phyloP scores from a whole-genome alignment of 805 yeast genomes.

The Suhomyces sp. region DNA sequence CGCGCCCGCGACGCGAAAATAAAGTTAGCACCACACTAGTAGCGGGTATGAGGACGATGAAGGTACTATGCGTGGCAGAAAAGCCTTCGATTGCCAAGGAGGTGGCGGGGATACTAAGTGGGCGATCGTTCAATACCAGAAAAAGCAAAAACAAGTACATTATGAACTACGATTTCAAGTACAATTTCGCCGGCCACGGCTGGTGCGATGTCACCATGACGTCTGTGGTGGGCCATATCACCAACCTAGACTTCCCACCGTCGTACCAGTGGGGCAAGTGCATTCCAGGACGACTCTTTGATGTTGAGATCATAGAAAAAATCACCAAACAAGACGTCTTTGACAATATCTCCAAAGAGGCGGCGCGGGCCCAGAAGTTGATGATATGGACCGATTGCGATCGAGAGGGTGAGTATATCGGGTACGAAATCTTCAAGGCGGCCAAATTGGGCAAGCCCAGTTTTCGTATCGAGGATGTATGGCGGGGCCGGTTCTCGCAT shows the following conservation, averaged over 20 bases:
- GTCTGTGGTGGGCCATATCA: slow-evolving; percentile 84
- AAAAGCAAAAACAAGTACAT: slow-evolving; percentile 57
- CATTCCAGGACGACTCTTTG: slow-evolving; percentile 62
- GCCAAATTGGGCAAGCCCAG: slow-evolving; percentile 57
- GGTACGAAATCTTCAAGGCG: slow-evolving; percentile 73
- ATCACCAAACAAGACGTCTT: slow-evolving; percentile 48
- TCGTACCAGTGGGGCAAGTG: slow-evolving; percentile 65
- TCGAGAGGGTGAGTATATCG: slow-evolving; percentile 93
- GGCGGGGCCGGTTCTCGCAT: slow-evolving; percentile 86
- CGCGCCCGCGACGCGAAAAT: background rate
- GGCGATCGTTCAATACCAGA: slow-evolving; percentile 55
- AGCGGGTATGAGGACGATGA: slow-evolving; percentile 41
- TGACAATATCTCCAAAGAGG: slow-evolving; percentile 64
- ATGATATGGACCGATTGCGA: slow-evolving; percentile 99
- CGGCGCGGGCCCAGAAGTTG: slow-evolving; percentile 54
- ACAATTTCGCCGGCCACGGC: slow-evolving; percentile 60
- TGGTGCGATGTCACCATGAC: slow-evolving; percentile 84
- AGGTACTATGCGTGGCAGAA: slow-evolving; percentile 91
- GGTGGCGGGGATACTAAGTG: slow-evolving; percentile 71
- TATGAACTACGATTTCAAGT: slow-evolving; percentile 76
- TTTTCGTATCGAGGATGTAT: slow-evolving; percentile 42
- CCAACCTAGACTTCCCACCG: slow-evolving; percentile 60
- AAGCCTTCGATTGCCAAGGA: slow-evolving; percentile 92
- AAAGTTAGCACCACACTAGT: background rate
- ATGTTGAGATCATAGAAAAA: slow-evolving; percentile 57